phyloP scores from a whole-genome alignment of 2,329 filamentous ascomycete genomes.

The Penicillium sp. region DNA sequence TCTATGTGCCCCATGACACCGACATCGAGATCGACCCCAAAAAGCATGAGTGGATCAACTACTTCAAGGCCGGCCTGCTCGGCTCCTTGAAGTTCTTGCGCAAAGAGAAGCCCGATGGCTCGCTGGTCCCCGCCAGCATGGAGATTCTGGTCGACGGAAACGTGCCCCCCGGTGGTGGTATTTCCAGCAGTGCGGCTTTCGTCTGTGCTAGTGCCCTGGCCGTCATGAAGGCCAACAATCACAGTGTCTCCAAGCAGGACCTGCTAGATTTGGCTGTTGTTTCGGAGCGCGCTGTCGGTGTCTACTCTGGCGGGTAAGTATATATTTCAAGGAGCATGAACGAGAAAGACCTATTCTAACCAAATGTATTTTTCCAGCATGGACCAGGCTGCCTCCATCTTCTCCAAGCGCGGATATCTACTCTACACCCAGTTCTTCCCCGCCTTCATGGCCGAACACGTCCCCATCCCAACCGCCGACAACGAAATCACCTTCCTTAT shows the following conservation, averaged over 20 bases:
- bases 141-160: conserved; percentile 88
- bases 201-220: conserved; percentile 88
- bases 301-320: conserved; percentile 88
- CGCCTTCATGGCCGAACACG: conserved; percentile 72
- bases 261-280: conserved; percentile 92
- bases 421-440: conserved; percentile 91
- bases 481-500: conserved; percentile 90
- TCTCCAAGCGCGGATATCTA: conserved; percentile 82
- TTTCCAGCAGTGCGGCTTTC: conserved; percentile 93
- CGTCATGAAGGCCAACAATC: conserved; percentile 83
- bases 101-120: conserved; percentile 63
- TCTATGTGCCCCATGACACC: conserved; percentile 67
- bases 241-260: conserved; percentile 85
- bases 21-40: conserved; percentile 81
- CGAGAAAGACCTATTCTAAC: conserved; percentile 8
- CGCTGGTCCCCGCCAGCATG: conserved; percentile 75
- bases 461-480: conserved; percentile 78
- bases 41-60: conserved; percentile 94
- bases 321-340: background rate
- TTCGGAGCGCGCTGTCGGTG: conserved; percentile 89
- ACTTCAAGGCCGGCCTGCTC: conserved; percentile 90
- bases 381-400: conserved; percentile 96
- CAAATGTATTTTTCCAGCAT: conserved; percentile 61
- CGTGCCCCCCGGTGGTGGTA: conserved; percentile 86
- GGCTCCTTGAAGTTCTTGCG: conserved; percentile 80